Percentiles rank a stretch among this genome's conserved stretches.
Conservation (phyloP, 208 protist species). For the Leishmania lainsoni region DNA sequence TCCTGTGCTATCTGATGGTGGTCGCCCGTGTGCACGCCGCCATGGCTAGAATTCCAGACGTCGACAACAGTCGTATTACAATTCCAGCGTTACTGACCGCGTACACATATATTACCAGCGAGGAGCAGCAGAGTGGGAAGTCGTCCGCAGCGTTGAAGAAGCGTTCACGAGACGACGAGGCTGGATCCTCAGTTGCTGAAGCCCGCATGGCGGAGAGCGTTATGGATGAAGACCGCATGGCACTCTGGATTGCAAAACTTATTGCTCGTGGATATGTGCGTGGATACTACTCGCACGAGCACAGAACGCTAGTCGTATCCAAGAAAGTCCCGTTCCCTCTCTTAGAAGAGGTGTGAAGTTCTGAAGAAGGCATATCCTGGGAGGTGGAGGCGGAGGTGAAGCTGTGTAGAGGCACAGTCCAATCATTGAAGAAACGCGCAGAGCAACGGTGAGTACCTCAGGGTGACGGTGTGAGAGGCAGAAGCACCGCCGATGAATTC, state of each 20-base stretch:
- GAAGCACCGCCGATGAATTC: neutral
- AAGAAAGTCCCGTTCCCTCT: slow-evolving; percentile 71
- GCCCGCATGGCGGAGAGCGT: slow-evolving; percentile 16
- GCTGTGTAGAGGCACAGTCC: neutral
- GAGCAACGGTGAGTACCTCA: neutral
- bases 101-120: slow-evolving; percentile 37
- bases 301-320: slow-evolving; percentile 80
- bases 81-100: slow-evolving; percentile 57
- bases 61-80: slow-evolving; percentile 76
- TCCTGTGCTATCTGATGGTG: slow-evolving; percentile 67
- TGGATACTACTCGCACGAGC: slow-evolving; percentile 84
- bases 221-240: slow-evolving; percentile 73
- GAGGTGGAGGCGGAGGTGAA: neutral
- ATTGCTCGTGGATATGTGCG: slow-evolving; percentile 70
- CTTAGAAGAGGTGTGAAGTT: slow-evolving; percentile 17
- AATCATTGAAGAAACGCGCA: neutral
- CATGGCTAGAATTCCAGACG: slow-evolving; percentile 38
- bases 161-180: slow-evolving; percentile 13
- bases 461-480: neutral
- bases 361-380: neutral
- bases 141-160: slow-evolving; percentile 14
- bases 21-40: slow-evolving; percentile 63
- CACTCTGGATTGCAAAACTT: slow-evolving; percentile 67
- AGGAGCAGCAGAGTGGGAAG: neutral
- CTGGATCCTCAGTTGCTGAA: neutral